Evolutionary conservation across 1,284 basidiomycete genomes (phyloP), one percentile per base, ranked within the genome.

Genomic region (Gomphus bonarii): DNA sequence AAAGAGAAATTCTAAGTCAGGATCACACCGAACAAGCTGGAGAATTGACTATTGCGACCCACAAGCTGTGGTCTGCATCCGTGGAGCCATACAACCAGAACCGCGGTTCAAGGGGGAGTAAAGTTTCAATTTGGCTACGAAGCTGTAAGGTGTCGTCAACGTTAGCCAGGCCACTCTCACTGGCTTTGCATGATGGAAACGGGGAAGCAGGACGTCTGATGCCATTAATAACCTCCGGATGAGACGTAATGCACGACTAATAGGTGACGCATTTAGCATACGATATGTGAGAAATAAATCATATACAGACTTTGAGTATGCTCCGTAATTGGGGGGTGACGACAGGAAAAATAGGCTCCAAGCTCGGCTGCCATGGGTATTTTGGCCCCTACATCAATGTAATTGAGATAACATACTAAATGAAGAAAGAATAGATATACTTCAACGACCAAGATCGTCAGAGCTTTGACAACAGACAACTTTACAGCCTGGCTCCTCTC

Each of bases 401-500:
- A 7, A 49, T n/a, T n/a, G n/a, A 43, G 7, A 58, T 11, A 10
- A 38, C 42, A 46, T 16, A 22, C 44, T n/a, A 51, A 52, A 40
- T 8, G 67, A 64, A 59, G 68, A 69, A 61, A 18, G 10, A 16
- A 38, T 18, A 40, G n/a, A 30, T 4, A 14, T 5, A 53, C 57
- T 42, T 58, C 57, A 3, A 53, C 43, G 31, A 46, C 33, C 18
- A 58, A 61, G 0, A 79, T 80, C 36, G 84, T 66, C 61, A 77
- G 81, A 0, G 90, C 88, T 61, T 84, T 82, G 53, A 91, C 74
- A 1, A 77, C 89, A 59, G 80, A 80, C 16, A 85, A 79, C 73
- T 91, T 92, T 61, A 89, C 81, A 4, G 84, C 82, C 50, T 91
- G 86, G 0, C 87, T 84, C 40, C 84, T 77, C 61, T 90, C 87